Percentiles rank a stretch among this genome's conserved stretches.
Conservation (phyloP, 2,329 filamentous ascomycete species). For the Penicillium sp. region DNA sequence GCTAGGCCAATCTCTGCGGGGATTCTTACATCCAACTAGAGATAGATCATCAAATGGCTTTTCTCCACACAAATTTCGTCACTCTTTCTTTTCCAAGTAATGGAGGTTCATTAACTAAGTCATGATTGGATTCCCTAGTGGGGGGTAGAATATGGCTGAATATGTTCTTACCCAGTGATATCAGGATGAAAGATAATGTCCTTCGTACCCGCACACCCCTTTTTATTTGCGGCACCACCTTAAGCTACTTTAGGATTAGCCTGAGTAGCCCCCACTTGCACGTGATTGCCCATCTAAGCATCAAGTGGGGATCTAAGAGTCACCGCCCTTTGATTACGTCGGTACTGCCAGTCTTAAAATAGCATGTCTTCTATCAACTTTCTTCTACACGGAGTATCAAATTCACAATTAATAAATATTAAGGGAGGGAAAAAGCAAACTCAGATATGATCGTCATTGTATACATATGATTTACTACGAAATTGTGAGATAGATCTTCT, state of each 20-base stretch:
- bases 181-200: too few species aligned
- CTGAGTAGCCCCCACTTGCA: neutral
- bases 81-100: neutral
- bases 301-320: neutral
- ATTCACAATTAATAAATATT: neutral
- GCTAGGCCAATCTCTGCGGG: neutral
- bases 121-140: neutral
- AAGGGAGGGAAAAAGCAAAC: neutral
- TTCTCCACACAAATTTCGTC: neutral
- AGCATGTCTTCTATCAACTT: neutral
- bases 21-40: neutral
- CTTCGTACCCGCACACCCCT: neutral
- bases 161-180: neutral
- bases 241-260: neutral
- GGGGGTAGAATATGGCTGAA: neutral
- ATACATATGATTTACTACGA: fast-evolving
- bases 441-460: fast-evolving
- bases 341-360: neutral
- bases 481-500: neutral
- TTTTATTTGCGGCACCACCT: neutral
- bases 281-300: neutral
- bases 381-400: neutral
- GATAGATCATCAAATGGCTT: neutral
- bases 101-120: neutral
- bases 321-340: neutral